Percentiles rank a stretch among this genome's conserved stretches.
Conservation (phyloP, 2,329 filamentous ascomycete species). For the Zymoseptoria brevis region DNA sequence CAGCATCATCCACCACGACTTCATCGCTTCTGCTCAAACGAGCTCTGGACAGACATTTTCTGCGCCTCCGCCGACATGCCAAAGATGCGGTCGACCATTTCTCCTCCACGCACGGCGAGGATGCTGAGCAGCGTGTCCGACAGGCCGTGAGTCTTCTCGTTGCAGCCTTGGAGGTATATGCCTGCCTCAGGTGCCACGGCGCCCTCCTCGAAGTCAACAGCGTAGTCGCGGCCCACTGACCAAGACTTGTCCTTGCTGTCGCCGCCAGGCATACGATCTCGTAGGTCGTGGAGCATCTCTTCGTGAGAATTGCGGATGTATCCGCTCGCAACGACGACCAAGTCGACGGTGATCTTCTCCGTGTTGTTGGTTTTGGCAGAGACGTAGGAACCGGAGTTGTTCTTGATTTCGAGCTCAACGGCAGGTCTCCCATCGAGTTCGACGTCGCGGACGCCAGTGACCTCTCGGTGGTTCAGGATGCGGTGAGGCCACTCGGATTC, state of each 20-base stretch:
- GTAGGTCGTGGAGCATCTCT: constrained; percentile 61
- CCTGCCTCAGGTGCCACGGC: constrained; percentile 66
- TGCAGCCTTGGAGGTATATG: constrained; percentile 89
- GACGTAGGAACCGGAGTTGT: constrained; percentile 37
- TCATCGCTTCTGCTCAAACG: constrained; percentile 4
- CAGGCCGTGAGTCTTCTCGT: constrained; percentile 86
- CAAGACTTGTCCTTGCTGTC: constrained; percentile 46
- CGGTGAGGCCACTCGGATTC: constrained; percentile 72
- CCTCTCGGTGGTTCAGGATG: constrained; percentile 62
- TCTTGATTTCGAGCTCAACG: constrained; percentile 54
- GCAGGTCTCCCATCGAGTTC: constrained; percentile 32
- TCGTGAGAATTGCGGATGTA: constrained; percentile 74
- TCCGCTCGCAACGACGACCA: constrained; percentile 79
- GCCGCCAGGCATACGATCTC: constrained; percentile 55
- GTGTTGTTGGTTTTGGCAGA: constrained; percentile 27
- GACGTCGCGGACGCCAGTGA: constrained; percentile 46
- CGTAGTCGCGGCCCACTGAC: constrained; percentile 69
- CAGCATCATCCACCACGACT: neutral
- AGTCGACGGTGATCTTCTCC: constrained; percentile 66
- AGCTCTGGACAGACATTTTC: constrained; percentile 10
- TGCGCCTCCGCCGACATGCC: constrained; percentile 15
- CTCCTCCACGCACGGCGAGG: constrained; percentile 30
- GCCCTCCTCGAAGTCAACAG: constrained; percentile 60
- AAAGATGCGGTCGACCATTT: constrained; percentile 33
- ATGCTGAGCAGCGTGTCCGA: constrained; percentile 33